Percentiles rank a stretch among this genome's conserved stretches.
Conservation (phyloP, 2,329 filamentous ascomycete genomes). For the Ophiostoma sp. region DNA sequence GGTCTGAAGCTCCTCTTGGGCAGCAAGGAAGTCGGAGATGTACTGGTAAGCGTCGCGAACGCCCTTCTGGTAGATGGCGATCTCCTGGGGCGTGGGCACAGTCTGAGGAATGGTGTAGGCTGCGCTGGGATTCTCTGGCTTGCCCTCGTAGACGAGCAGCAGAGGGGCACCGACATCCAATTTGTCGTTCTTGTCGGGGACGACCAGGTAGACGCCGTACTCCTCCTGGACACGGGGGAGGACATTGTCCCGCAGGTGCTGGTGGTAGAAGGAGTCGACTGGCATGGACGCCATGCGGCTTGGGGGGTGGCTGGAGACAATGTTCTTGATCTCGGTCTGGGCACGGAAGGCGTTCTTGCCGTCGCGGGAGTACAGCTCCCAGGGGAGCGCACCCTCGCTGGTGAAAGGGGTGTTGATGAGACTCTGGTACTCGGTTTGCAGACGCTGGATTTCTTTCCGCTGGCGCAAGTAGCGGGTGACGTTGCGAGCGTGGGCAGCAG, state of each 20-base stretch:
- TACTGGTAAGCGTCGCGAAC: conserved; percentile 49
- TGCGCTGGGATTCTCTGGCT: conserved; percentile 37
- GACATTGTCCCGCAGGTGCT: conserved; percentile 61
- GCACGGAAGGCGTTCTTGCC: conserved; percentile 75
- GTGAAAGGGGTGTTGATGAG: conserved; percentile 76
- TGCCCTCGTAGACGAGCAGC: conserved; percentile 69
- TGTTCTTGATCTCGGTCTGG: conserved; percentile 66
- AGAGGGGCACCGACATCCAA: conserved; percentile 56
- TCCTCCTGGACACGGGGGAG: conserved; percentile 59
- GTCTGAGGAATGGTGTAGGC: conserved; percentile 49
- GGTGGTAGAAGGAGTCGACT: conserved; percentile 74
- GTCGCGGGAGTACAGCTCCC: conserved; percentile 84
- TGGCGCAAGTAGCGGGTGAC: conserved; percentile 83
- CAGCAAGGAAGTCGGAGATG: conserved; percentile 54
- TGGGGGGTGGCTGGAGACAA: conserved; percentile 69
- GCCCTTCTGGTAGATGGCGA: conserved; percentile 49
- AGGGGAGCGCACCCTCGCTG: conserved; percentile 64
- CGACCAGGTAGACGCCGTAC: conserved; percentile 66
- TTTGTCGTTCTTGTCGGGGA: conserved; percentile 58
- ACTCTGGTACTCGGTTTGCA: conserved; percentile 76
- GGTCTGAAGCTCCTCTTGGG: conserved; percentile 51
- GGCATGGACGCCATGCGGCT: conserved; percentile 60
- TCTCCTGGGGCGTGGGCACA: conserved; percentile 46
- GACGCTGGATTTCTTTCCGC: conserved; percentile 71
- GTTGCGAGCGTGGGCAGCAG: conserved; percentile 73